A percentile compares a stretch with the other conserved stretches of the same genome.
Evolutionary conservation across 2,329 filamentous ascomycete species (phyloP).

Genomic region (Tothia fuscella): DNA sequence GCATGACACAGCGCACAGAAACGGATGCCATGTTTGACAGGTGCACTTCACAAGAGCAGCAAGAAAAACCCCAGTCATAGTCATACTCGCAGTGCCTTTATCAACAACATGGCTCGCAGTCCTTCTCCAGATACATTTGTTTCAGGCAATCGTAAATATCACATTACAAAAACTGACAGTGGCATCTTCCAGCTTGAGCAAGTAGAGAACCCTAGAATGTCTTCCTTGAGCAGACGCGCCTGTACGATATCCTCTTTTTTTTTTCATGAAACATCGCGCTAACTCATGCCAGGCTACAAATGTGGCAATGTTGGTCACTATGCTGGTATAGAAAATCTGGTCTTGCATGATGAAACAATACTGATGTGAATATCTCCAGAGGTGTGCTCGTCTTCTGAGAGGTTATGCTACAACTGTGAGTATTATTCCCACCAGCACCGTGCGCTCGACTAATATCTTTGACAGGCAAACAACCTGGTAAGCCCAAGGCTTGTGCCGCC

Average conservation of each 20-base stretch:
- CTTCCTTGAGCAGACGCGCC: constrained; percentile 40
- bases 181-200: constrained; percentile 6
- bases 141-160: constrained; percentile 4
- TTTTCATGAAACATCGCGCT: too few species aligned
- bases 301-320: constrained; percentile 43
- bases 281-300: too few species aligned
- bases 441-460: constrained; percentile 3
- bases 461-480: constrained; percentile 69
- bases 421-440: constrained; percentile 19
- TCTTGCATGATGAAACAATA: constrained; percentile 14
- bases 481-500: constrained; percentile 19
- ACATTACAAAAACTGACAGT: constrained; percentile 7
- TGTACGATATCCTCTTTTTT: too few species aligned
- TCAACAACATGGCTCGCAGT: too few species aligned
- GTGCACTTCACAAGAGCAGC: too few species aligned
- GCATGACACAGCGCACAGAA: too few species aligned
- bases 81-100: too few species aligned
- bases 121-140: constrained; percentile 3
- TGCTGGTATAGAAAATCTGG: constrained; percentile 30
- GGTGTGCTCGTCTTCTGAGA: constrained; percentile 95
- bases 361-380: constrained; percentile 41
- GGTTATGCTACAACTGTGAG: constrained; percentile 98
- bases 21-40: too few species aligned
- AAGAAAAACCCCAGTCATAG: too few species aligned
- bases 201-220: constrained; percentile 29